Evolutionary conservation across 768 basidiomycete species (phyloP), one percentile per base, ranked within the genome.

Genomic region (Tulasnella sp.): DNA sequence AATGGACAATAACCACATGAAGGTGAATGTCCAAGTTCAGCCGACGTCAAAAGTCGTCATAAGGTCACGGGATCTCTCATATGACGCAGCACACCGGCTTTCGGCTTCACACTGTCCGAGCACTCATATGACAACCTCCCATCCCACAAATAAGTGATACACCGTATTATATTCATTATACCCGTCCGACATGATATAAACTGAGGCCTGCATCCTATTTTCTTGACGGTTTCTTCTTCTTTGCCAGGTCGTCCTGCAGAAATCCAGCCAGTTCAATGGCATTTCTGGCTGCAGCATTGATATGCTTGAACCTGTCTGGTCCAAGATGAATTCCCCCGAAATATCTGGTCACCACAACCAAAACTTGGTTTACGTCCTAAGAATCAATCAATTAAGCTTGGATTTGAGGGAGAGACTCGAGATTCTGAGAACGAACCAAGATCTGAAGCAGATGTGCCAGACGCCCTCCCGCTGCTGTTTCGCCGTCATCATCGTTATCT

Each of bases 401-500:
- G 42, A 57, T 37, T 32, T 8, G 7, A 19, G n/a, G 16, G 39
- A 34, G 9, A 25, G 5, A 22, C 12, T 4, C 8, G 10, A 0
- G 8, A n/a, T 20, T 43, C n/a, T 2, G n/a, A 24, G 15, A 6
- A 60, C 77, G 44, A 53, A 87, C 87, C 41, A 95, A 63, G 40
- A 93, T 89, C 56, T 91, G 88, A 4, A 99, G 67, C 1, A 99
- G 72, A 64, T 96, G 92, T 0, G 88, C 88, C 19, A 98, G 67
- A 15, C 93, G 75, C 37, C 83, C 79, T 4, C 93, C 93, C 16
- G 93, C 93, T 1, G 88, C 90, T 0, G 83, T 79, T 67, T 99
- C 93, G 1, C 91, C 88, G 53, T 96, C 86, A 54, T 98, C 92
- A 51, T 92, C 88, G 53, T 95, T 92, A 60, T 96, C 92, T 74